phyloP scores from a whole-genome alignment of 2,329 filamentous ascomycete species.

The Amesomyces nigricolor region DNA sequence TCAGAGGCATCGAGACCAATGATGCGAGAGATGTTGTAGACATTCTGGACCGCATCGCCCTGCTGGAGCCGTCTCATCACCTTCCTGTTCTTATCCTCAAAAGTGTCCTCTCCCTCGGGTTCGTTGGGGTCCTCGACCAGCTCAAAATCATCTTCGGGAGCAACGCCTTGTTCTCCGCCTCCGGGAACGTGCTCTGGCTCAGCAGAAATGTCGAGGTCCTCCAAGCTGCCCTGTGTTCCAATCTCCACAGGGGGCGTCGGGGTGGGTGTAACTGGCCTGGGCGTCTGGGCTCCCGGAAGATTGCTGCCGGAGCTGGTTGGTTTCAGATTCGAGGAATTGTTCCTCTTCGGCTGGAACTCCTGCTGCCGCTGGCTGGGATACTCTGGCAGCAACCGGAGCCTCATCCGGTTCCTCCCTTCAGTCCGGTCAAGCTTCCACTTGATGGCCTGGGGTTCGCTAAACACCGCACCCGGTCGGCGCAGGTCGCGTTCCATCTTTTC shows the following conservation, averaged over 20 bases:
- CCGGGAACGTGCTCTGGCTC: constrained; percentile 27
- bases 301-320: constrained; percentile 21
- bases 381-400: constrained; percentile 79
- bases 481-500: constrained; percentile 74
- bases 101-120: constrained; percentile 66
- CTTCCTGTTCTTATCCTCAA: constrained; percentile 97
- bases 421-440: constrained; percentile 96
- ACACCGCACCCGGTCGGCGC: constrained; percentile 72
- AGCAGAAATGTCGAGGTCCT: constrained; percentile 21
- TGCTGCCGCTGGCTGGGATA: constrained; percentile 56
- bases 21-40: constrained; percentile 93
- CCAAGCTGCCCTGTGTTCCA: constrained; percentile 21
- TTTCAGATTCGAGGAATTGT: constrained; percentile 19
- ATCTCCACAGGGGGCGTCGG: constrained; percentile 15
- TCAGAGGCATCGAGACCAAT: constrained; percentile 91
- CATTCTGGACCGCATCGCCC: constrained; percentile 85
- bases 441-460: constrained; percentile 56
- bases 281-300: constrained; percentile 18
- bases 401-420: constrained; percentile 92
- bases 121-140: constrained; percentile 90
- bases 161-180: constrained; percentile 30
- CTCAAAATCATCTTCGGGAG: constrained; percentile 85
- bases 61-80: constrained; percentile 91
- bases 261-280: constrained; percentile 24
- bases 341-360: constrained; percentile 73